phyloP scores from a whole-genome alignment of 179 eudicot genomes.

The Spinacia oleracea region DNA sequence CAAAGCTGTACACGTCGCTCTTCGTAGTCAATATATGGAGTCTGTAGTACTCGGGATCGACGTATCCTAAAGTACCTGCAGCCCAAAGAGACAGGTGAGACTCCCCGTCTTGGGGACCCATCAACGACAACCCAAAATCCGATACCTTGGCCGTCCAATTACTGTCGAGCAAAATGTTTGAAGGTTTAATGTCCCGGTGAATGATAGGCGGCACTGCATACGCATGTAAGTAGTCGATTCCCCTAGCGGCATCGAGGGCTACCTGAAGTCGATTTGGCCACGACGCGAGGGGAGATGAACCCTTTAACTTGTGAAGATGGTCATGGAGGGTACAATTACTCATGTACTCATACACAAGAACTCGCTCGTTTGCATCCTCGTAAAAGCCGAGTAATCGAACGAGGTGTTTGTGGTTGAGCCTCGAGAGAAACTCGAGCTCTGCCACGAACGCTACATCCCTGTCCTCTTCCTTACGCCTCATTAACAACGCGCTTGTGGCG shows the following conservation, averaged over 20 bases:
- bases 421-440: conserved; percentile 72
- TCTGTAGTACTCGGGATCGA: conserved; percentile 86
- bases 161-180: conserved; percentile 71
- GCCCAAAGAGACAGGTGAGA: conserved; percentile 60
- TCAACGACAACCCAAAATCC: conserved; percentile 76
- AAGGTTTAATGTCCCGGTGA: conserved; percentile 88
- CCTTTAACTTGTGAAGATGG: conserved; percentile 59
- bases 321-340: conserved; percentile 64
- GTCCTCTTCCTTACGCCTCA: conserved; percentile 49
- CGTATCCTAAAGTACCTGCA: conserved; percentile 85
- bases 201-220: conserved; percentile 73
- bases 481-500: conserved; percentile 18
- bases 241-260: conserved; percentile 80
- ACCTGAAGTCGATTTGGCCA: conserved; percentile 66
- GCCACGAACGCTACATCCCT: conserved; percentile 64
- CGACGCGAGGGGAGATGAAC: conserved; percentile 46
- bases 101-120: conserved; percentile 59
- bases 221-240: conserved; percentile 81
- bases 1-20: conserved; percentile 90
- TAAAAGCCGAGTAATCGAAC: conserved; percentile 65
- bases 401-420: conserved; percentile 78
- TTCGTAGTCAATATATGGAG: conserved; percentile 60
- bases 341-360: conserved; percentile 76
- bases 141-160: conserved; percentile 80
- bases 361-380: conserved; percentile 60